These are phyloP conservation scores for Dactylellina drechsleri DNA, from an alignment of 2,329 filamentous ascomycete genomes.

Conservation along the genomic window DNA sequence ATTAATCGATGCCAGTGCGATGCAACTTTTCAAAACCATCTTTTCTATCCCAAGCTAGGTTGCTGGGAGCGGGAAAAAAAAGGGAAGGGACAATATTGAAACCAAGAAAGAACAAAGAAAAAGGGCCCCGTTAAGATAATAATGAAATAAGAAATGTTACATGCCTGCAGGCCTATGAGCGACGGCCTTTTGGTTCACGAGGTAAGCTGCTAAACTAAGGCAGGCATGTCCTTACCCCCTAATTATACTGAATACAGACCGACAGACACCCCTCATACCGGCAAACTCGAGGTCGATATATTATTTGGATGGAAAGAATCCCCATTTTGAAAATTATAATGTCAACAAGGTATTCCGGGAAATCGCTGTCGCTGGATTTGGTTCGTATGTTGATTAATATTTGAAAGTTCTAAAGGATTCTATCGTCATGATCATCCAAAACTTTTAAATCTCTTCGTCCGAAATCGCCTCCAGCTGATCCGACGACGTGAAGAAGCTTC, in stretches of 20 bases:
- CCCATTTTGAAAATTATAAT: neutral
- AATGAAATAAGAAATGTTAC: constrained; percentile 8
- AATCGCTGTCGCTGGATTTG: neutral
- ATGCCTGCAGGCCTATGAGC: constrained; percentile 35
- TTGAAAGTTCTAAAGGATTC: too few species aligned
- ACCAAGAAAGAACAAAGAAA: neutral
- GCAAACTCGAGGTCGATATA: neutral
- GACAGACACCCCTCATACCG: neutral
- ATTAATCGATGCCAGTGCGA: constrained; percentile 14
- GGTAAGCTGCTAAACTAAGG: constrained; percentile 17
- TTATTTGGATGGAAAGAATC: neutral
- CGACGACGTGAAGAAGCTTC: constrained; percentile 12
- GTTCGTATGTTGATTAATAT: too few species aligned
- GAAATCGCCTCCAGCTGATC: constrained; percentile 18
- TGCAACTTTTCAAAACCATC: constrained; percentile 5
- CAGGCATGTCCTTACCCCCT: constrained; percentile 21
- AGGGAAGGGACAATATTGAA: constrained; percentile 21
- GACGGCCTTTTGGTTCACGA: constrained; percentile 32
- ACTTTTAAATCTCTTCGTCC: neutral
- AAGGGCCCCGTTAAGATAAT: too few species aligned
- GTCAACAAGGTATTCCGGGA: neutral
- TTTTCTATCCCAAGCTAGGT: neutral
- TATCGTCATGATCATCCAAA: too few species aligned
- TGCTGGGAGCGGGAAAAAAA: constrained; percentile 19
- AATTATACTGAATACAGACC: constrained; percentile 11